A percentile compares a stretch with the other conserved stretches of the same genome.
Evolutionary conservation across 2,329 filamentous ascomycete genomes (phyloP).

Genomic region (Myriosclerotinia curreyana): DNA sequence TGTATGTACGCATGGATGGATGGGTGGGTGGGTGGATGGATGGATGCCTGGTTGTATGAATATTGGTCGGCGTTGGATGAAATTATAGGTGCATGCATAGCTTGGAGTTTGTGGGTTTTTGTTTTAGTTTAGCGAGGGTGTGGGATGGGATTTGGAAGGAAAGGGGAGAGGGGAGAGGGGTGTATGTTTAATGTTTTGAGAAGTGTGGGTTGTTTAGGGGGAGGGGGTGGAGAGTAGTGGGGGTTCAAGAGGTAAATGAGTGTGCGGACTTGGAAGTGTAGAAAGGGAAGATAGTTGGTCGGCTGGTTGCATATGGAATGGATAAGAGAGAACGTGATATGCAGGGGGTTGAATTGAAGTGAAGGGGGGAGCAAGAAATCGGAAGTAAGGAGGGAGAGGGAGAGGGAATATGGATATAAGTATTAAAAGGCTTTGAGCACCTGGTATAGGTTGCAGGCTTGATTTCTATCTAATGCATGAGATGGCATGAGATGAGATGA

Average conservation of each 20-base stretch:
- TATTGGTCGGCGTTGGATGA: not conserved
- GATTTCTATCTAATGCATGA: too few species aligned
- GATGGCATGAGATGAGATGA: too few species aligned
- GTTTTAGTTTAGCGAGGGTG: not conserved
- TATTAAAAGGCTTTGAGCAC: too few species aligned
- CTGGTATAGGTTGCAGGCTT: too few species aligned
- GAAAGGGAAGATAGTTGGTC: not conserved
- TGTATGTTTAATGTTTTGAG: constrained; percentile 5
- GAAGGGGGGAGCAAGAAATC: too few species aligned
- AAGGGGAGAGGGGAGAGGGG: not conserved
- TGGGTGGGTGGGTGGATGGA: not conserved
- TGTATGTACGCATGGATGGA: too few species aligned
- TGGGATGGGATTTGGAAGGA: not conserved
- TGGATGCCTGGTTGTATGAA: constrained; percentile 12
- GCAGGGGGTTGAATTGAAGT: too few species aligned
- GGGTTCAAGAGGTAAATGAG: not conserved
- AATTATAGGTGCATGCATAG: constrained; percentile 3
- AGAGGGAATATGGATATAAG: too few species aligned
- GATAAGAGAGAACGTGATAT: not conserved
- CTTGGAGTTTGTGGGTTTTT: not conserved
- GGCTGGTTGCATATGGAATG: not conserved
- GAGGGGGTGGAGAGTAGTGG: too few species aligned
- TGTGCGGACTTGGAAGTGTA: not conserved
- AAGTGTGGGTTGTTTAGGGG: not conserved
- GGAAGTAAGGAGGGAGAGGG: too few species aligned